A percentile compares a stretch with the other conserved stretches of the same genome.
phyloP scores from a whole-genome alignment of 2,329 filamentous ascomycete species.

The Arthrobotrys conoides region DNA sequence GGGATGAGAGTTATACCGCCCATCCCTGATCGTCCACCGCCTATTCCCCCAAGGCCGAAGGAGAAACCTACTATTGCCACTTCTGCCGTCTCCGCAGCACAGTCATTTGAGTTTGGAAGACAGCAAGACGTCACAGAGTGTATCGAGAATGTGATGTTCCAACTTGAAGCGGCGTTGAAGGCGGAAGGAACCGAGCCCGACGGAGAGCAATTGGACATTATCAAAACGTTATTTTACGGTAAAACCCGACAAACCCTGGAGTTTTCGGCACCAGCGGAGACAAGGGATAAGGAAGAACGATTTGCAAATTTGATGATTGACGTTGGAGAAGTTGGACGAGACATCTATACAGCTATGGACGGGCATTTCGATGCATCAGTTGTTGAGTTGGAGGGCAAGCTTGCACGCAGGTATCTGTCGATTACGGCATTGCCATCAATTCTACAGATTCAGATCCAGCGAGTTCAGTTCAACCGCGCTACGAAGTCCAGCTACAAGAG shows the following conservation, averaged over 20 bases:
- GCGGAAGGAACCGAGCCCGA: constrained; percentile 76
- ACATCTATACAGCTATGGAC: constrained; percentile 87
- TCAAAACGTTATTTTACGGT: constrained; percentile 76
- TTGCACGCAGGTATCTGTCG: constrained; percentile 77
- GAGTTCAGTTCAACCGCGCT: constrained; percentile 79
- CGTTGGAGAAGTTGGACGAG: constrained; percentile 73
- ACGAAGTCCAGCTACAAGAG: constrained; percentile 78
- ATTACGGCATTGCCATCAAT: constrained; percentile 85
- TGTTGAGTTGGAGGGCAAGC: constrained; percentile 76
- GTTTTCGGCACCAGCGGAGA: constrained; percentile 62
- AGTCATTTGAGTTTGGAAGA: constrained; percentile 73
- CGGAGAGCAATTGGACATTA: constrained; percentile 83
- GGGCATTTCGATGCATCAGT: constrained; percentile 85
- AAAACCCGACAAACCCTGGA: constrained; percentile 66
- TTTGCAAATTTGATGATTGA: constrained; percentile 77
- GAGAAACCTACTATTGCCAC: constrained; percentile 61
- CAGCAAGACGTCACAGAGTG: constrained; percentile 98
- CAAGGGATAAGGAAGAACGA: constrained; percentile 75
- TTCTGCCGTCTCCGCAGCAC: not conserved
- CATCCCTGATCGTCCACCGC: constrained; percentile 71
- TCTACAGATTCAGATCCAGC: constrained; percentile 89
- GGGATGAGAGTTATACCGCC: constrained; percentile 62
- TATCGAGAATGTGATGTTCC: constrained; percentile 90
- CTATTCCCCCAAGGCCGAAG: constrained; percentile 73
- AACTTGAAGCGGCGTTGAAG: constrained; percentile 88